Percentiles rank a stretch among this genome's conserved stretches.
phyloP scores from a whole-genome alignment of 306 rosid genomes.

The Prunus campanulata region DNA sequence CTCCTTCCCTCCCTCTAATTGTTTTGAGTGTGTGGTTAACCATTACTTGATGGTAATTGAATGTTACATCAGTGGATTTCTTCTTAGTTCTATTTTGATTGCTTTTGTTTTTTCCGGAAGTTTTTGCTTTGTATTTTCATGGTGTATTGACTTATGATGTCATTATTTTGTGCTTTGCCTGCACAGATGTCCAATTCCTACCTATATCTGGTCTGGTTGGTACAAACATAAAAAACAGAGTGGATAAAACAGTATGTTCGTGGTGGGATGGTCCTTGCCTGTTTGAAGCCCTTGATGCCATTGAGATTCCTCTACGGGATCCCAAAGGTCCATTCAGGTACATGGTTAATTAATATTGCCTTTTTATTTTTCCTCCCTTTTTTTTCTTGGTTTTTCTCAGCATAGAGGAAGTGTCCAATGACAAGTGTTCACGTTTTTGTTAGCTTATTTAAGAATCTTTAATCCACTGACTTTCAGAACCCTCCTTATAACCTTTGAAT shows the following conservation, averaged over 20 bases:
- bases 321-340: constrained; percentile 93
- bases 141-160: background rate
- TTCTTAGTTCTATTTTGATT: background rate
- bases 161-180: constrained; percentile 10
- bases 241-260: constrained; percentile 59
- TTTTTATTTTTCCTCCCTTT: background rate
- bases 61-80: background rate
- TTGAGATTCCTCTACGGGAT: constrained; percentile 69
- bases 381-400: background rate
- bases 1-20: too few species aligned
- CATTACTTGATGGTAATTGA: background rate
- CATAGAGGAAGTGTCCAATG: background rate
- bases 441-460: background rate
- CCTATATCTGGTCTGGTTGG: constrained; percentile 93
- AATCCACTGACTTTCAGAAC: background rate
- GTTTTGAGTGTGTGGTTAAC: too few species aligned
- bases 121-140: background rate
- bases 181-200: constrained; percentile 80
- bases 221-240: constrained; percentile 61
- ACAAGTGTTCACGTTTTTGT: background rate
- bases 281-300: constrained; percentile 83
- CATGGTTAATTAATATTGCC: background rate
- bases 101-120: too few species aligned
- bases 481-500: background rate
- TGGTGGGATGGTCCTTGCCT: constrained; percentile 97